Conservation (phyloP, 352 stramenopile genomes). For the Phytopythium kandeliae region DNA sequence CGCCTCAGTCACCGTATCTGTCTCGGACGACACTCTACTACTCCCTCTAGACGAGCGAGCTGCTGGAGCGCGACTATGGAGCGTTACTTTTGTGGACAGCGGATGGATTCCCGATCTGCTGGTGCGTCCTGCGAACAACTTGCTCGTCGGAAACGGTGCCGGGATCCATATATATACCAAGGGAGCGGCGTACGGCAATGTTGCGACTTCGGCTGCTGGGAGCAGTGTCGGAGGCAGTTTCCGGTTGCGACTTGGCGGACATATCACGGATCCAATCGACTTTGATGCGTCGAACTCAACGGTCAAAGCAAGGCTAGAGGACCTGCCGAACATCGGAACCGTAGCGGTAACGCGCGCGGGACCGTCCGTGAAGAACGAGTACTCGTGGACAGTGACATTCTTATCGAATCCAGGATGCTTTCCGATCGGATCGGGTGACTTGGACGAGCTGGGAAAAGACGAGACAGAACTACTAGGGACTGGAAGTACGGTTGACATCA, state of each 20-base stretch:
- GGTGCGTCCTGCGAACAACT: slow-evolving; percentile 65
- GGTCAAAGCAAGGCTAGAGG: slow-evolving; percentile 88
- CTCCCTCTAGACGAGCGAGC: slow-evolving; percentile 28
- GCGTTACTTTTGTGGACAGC: slow-evolving; percentile 88
- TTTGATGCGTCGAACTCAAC: slow-evolving; percentile 92
- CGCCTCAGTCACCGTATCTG: slow-evolving; percentile 60
- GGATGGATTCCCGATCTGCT: slow-evolving; percentile 88
- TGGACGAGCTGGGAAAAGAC: slow-evolving; percentile 41
- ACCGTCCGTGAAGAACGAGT: slow-evolving; percentile 87
- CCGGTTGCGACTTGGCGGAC: slow-evolving; percentile 78
- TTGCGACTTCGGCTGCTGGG: slow-evolving; percentile 59
- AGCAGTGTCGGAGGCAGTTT: slow-evolving; percentile 91
- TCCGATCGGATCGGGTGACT: slow-evolving; percentile 68
- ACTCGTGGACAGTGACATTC: slow-evolving; percentile 94
- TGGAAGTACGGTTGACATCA: slow-evolving; percentile 31
- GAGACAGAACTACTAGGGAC: slow-evolving; percentile 35
- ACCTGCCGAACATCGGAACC: slow-evolving; percentile 90
- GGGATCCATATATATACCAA: slow-evolving; percentile 78
- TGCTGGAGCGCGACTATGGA: slow-evolving; percentile 69
- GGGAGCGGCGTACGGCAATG: slow-evolving; percentile 23
- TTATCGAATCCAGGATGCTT: slow-evolving; percentile 90
- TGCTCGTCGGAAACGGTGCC: slow-evolving; percentile 86
- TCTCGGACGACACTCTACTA: slow-evolving; percentile 63
- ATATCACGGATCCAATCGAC: slow-evolving; percentile 85
- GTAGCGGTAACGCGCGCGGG: slow-evolving; percentile 82